Evolutionary conservation across 352 stramenopile species (phyloP), one percentile per base, ranked within the genome.

Genomic region (Globisporangium middletonii): DNA sequence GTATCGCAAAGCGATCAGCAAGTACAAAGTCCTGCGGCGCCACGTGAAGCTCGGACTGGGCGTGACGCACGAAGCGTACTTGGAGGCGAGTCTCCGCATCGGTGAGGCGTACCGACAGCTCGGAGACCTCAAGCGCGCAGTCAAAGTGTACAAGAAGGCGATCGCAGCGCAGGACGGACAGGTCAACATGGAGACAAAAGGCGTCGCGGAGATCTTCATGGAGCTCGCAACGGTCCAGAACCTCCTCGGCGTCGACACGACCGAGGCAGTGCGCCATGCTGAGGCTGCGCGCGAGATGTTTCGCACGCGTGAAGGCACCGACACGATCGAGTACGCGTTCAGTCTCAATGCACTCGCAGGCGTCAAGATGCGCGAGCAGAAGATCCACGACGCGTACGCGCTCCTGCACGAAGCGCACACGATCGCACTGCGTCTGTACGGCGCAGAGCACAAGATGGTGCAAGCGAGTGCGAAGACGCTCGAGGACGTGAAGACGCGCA

Each of bases 161-260:
- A 59, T 92, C 37, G 63, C 75, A 18, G 73, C 73, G 9, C 82
- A 90, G 58, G 73, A 72, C 8, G 64, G 59, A 6, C 53, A 88
- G n/a, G 68, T 88, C 16, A 88, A 87, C 52, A 68, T 75, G 26
- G 69, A 83, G 16, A 89, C 78, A 9, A 73, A 74, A 37, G 85
- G 85, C 13, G 73, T 92, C 38, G 85, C 69, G 0, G 85, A 94
- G 63, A 53, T 90, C 0, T 93, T 87, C 50, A 91, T 92, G 79
- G 82, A 91, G 45, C 67, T 94, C 23, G 75, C 85, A 30, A 79
- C 57, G 30, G 64, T 58, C 19, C 69, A 76, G 60, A 71, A 80
- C 50, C 67, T 67, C n/a, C 33, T 68, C 44, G 68, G 69, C 16
- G 47, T 50, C 13, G 65, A 88, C 19, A 27, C 82, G 33, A 71